Conservation (phyloP, 768 basidiomycete species). For the Pulveroboletus sp. region DNA sequence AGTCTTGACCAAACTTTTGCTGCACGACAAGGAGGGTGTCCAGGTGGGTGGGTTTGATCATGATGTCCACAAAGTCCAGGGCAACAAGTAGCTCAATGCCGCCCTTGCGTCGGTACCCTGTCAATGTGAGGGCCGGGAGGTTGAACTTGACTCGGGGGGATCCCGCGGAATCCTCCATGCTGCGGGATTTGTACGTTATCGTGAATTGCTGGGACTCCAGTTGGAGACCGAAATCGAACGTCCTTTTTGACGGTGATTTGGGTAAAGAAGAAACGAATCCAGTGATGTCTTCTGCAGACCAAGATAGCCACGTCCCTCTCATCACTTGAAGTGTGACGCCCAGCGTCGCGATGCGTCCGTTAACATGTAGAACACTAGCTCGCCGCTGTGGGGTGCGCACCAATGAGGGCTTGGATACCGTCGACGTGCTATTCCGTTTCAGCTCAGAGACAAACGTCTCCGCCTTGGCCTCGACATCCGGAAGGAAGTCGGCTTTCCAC, state of each 20-base stretch:
- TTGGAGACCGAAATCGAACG: conserved; percentile 59
- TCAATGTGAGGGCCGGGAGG: conserved; percentile 62
- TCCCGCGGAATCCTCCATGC: conserved; percentile 32
- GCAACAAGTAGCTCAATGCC: conserved; percentile 51
- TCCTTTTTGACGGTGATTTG: conserved; percentile 28
- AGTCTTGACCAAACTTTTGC: conserved; percentile 86
- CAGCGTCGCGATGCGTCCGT: conserved; percentile 47
- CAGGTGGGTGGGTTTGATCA: conserved; percentile 77
- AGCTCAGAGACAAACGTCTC: conserved; percentile 65
- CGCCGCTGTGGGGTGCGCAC: conserved; percentile 10
- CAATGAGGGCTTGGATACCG: conserved; percentile 30
- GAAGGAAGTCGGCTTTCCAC: conserved; percentile 77
- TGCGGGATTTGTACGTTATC: conserved; percentile 48
- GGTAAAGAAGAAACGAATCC: conserved; percentile 43
- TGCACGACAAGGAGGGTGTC: conserved; percentile 81
- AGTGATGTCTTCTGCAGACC: conserved; percentile 54
- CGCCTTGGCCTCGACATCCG: conserved; percentile 65
- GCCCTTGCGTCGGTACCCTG: conserved; percentile 51
- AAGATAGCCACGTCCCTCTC: conserved; percentile 85
- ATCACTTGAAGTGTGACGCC: conserved; percentile 74
- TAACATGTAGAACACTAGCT: conserved; percentile 41
- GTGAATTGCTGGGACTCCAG: conserved; percentile 57
- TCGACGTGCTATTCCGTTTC: conserved; percentile 38
- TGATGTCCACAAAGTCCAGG: conserved; percentile 66
- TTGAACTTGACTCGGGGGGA: conserved; percentile 55